Percentiles rank a stretch among this genome's conserved stretches.
phyloP scores from a whole-genome alignment of 805 yeast genomes.

The Metschnikowia kunwiensis region DNA sequence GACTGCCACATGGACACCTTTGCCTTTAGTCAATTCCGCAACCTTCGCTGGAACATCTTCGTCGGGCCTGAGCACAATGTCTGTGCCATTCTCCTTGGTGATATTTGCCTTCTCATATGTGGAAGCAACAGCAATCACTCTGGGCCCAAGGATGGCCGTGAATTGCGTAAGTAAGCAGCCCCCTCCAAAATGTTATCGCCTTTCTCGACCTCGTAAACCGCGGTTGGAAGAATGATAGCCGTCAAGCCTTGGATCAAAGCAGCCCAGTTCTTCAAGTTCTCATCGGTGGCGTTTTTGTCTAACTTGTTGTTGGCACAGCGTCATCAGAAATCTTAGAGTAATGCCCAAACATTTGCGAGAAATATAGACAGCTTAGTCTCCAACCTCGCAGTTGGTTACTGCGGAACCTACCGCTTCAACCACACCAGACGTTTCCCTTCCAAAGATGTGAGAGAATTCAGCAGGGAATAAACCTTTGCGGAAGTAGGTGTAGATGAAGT shows the following conservation, averaged over 20 bases:
- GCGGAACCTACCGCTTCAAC: conserved; percentile 61
- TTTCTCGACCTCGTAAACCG: conserved; percentile 61
- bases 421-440: conserved; percentile 72
- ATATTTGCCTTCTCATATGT: conserved; percentile 63
- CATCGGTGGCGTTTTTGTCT: conserved; percentile 47
- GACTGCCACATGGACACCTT: conserved; percentile 66
- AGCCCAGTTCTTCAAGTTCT: conserved; percentile 52
- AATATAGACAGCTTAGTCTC: conserved; percentile 67
- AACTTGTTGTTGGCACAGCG: conserved; percentile 28
- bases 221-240: conserved; percentile 65
- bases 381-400: conserved; percentile 55
- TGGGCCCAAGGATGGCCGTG: conserved; percentile 62
- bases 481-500: conserved; percentile 80
- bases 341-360: conserved; percentile 63
- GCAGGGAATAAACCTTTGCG: conserved; percentile 73
- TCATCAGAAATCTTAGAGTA: conserved; percentile 51
- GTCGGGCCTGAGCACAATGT: conserved; percentile 55
- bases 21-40: conserved; percentile 56
- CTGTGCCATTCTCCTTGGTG: conserved; percentile 79
- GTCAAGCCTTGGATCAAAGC: conserved; percentile 76
- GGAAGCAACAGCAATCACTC: conserved; percentile 83
- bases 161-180: conserved; percentile 81
- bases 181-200: conserved; percentile 75
- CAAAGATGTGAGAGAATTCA: conserved; percentile 58
- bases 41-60: conserved; percentile 59